phyloP scores from a whole-genome alignment of 768 basidiomycete species.

The Phanerodontia chrysosporium region DNA sequence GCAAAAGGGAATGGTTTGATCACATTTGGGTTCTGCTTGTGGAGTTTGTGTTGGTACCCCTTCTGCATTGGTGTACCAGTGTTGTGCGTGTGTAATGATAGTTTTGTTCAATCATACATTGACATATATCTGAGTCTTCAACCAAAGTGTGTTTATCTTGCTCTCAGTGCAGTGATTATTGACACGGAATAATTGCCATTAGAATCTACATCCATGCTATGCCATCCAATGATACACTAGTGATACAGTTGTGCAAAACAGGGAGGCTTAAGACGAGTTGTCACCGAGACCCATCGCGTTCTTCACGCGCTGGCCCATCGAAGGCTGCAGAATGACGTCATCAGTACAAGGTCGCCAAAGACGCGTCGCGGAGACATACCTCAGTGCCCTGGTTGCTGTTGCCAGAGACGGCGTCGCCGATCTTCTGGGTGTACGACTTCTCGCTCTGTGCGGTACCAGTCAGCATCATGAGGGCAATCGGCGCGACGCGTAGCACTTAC shows the following conservation, averaged over 20 bases:
- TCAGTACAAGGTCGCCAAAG: not conserved
- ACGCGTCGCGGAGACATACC: conserved; percentile 14
- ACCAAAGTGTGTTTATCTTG: too few species aligned
- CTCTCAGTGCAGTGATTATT: too few species aligned
- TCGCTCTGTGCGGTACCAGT: conserved; percentile 21
- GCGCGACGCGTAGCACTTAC: conserved; percentile 9
- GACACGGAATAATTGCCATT: too few species aligned
- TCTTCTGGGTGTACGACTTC: conserved; percentile 32
- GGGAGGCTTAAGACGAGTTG: conserved; percentile 7
- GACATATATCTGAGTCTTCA: too few species aligned
- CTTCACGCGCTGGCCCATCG: conserved; percentile 31
- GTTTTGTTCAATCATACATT: too few species aligned
- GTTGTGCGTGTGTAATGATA: too few species aligned
- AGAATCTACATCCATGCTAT: not conserved
- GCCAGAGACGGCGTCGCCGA: conserved; percentile 30
- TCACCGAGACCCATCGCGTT: conserved; percentile 30
- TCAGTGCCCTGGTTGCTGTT: conserved; percentile 26
- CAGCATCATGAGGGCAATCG: not conserved
- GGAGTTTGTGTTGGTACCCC: not conserved
- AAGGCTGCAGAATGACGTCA: conserved; percentile 15
- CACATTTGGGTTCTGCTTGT: not conserved
- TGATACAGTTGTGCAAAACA: not conserved
- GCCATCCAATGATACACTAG: not conserved
- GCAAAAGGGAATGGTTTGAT: not conserved
- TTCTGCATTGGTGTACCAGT: too few species aligned